phyloP scores from a whole-genome alignment of 2,329 filamentous ascomycete species.

The Colletotrichum sojae region DNA sequence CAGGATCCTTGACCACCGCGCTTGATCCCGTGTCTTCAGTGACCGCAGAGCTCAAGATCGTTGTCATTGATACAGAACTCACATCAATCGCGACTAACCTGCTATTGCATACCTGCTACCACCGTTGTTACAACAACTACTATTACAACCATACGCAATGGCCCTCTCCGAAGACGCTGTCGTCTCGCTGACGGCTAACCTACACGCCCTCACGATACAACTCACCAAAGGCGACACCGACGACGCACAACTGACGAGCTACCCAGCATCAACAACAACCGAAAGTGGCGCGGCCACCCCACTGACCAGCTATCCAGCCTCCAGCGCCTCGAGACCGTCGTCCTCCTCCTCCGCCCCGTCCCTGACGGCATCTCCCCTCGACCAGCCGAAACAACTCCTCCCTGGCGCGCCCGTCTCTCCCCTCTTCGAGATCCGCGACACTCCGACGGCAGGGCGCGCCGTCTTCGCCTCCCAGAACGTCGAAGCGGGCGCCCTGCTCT shows the following conservation, averaged over 20 bases:
- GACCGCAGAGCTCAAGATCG: background rate
- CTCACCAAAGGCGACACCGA: slow-evolving; percentile 12
- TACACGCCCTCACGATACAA: slow-evolving; percentile 20
- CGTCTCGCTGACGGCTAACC: background rate
- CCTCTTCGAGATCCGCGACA: slow-evolving; percentile 34
- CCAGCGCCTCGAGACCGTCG: slow-evolving; percentile 47
- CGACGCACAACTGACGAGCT: slow-evolving; percentile 34
- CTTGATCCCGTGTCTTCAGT: background rate
- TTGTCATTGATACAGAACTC: background rate
- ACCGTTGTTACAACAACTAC: no score
- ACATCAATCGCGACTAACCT: background rate
- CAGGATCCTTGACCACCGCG: background rate
- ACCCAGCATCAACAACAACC: slow-evolving; percentile 28
- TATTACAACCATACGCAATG: background rate
- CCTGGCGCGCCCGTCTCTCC: slow-evolving; percentile 23
- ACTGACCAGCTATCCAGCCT: slow-evolving; percentile 36
- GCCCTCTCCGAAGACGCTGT: background rate
- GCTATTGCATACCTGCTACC: background rate
- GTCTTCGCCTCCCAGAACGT: slow-evolving; percentile 27
- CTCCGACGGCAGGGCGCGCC: slow-evolving; percentile 34
- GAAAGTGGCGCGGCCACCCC: slow-evolving; percentile 19
- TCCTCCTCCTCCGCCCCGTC: slow-evolving; percentile 30
- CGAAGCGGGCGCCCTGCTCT: slow-evolving; percentile 13
- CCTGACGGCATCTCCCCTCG: background rate
- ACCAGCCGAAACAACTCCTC: background rate